These are phyloP conservation scores for Cenchrus fungigraminus DNA, from an alignment of 176 grass and related monocot genomes.

Conservation along the genomic window DNA sequence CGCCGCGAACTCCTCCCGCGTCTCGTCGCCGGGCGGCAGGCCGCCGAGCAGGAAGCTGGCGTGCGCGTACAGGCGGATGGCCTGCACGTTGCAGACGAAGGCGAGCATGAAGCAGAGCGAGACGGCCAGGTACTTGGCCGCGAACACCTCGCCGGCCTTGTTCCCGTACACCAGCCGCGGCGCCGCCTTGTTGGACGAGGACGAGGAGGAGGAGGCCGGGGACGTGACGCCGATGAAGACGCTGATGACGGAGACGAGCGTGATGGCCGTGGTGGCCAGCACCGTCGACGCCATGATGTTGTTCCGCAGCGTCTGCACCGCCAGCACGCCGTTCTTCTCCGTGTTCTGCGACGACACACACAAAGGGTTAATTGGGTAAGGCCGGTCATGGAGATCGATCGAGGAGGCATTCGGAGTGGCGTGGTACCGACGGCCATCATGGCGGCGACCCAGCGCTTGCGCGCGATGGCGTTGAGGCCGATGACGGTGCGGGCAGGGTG, in stretches of 20 bases:
- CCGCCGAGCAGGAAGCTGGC: slow-evolving; percentile 72
- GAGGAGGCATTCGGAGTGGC: background rate
- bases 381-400: background rate
- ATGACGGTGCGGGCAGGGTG: slow-evolving; percentile 61
- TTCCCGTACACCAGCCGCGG: slow-evolving; percentile 65
- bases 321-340: slow-evolving; percentile 71
- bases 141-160: slow-evolving; percentile 48
- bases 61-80: slow-evolving; percentile 78
- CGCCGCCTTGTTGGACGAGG: background rate
- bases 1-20: slow-evolving; percentile 30
- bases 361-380: background rate
- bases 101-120: slow-evolving; percentile 84
- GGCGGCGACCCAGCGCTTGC: slow-evolving; percentile 66
- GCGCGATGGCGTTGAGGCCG: slow-evolving; percentile 70
- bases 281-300: slow-evolving; percentile 96
- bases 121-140: slow-evolving; percentile 78
- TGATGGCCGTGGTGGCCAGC: slow-evolving; percentile 79
- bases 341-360: slow-evolving; percentile 46
- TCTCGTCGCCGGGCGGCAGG: slow-evolving; percentile 40
- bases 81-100: slow-evolving; percentile 88
- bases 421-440: slow-evolving; percentile 73
- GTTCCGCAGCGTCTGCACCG: slow-evolving; percentile 82
- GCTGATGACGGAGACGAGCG: slow-evolving; percentile 70
- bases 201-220: background rate
- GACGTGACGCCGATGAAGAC: slow-evolving; percentile 68